Evolutionary conservation across 2,329 filamentous ascomycete genomes (phyloP), one percentile per base, ranked within the genome.

Genomic region (Ophiosphaerella herpotricha): DNA sequence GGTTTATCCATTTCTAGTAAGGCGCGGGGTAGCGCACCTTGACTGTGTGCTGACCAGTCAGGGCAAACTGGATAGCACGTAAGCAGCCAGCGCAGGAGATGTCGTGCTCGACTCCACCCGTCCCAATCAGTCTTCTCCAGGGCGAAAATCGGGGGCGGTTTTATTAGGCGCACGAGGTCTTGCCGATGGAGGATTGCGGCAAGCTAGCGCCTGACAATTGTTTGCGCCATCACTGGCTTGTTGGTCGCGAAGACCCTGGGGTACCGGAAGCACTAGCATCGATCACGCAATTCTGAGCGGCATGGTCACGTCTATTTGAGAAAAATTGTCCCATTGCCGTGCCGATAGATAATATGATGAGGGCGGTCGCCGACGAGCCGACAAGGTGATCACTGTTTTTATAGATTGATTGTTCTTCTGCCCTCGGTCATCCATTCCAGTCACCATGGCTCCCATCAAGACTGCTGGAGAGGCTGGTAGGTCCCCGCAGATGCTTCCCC

Each of bases 391-490:
- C 38, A 39, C 45, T 53, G 46, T 51, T 48, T 52, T 46, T 56
- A 49, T 56, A 55, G 48, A 55, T 36, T 40, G n/a, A 12, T 38
- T 54, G 44, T 53, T 55, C 50, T 51, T 58, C 54, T 57, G 52
- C 50, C 52, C 50, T 55, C 55, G 54, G 58, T 59, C 60, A 48
- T 57, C 49, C 52, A 53, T 54, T 43, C 40, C 51, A 58, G 65
- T 64, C 61, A 68, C 61, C 48, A 74, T 74, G 72, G 69, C 59
- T 57, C 72, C 70, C 46, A 70, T 74, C 52, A 68, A 70, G 57
- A 73, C 69, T 67, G 71, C 72, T 67, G 72, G 72, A 69, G 71
- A 74, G 66, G 72, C 72, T 53, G 72, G 72, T 74, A 72, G 35
- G 72, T 68, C 52, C 54, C 59, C 58, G 53, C 44, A 50, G 43